Conservation (phyloP, 345 rosid species). For the Gynandropsis gynandra region DNA sequence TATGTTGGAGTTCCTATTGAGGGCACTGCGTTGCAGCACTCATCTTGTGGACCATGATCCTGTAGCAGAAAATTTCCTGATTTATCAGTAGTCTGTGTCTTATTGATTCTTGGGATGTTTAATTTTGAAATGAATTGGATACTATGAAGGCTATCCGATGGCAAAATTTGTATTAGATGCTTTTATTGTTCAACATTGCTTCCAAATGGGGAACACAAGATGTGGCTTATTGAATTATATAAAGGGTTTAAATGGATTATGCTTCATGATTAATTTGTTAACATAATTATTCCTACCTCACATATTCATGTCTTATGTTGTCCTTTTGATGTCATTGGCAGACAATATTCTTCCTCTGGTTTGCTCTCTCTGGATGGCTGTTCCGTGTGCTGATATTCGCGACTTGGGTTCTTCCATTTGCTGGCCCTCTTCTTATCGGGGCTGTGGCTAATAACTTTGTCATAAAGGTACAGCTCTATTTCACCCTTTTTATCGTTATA, state of each 20-base stretch:
- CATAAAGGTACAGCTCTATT: conserved; percentile 53
- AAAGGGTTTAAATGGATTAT: conserved; percentile 3
- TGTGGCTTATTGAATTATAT: conserved; percentile 6
- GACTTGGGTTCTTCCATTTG: conserved; percentile 79
- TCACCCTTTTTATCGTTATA: not conserved
- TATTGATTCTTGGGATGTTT: no score
- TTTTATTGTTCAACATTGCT: no score
- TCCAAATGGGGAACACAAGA: not conserved
- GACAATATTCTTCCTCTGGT: conserved; percentile 90
- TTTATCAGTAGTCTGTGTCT: no score
- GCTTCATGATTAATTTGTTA: not conserved
- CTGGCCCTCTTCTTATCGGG: conserved; percentile 93
- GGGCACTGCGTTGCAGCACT: not conserved
- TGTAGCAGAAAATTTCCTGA: not conserved
- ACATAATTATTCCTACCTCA: not conserved
- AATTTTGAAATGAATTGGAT: no score
- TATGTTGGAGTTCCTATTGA: no score
- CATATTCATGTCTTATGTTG: conserved; percentile 5
- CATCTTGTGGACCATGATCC: not conserved
- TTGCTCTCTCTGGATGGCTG: conserved; percentile 93
- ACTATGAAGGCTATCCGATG: no score
- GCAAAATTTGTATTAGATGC: not conserved
- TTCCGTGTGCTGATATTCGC: conserved; percentile 68
- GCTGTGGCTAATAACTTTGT: conserved; percentile 79
- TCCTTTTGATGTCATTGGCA: conserved; percentile 21